These are phyloP conservation scores for Paecilomyces niveus DNA, from an alignment of 2,329 filamentous ascomycete genomes.

Conservation along the genomic window DNA sequence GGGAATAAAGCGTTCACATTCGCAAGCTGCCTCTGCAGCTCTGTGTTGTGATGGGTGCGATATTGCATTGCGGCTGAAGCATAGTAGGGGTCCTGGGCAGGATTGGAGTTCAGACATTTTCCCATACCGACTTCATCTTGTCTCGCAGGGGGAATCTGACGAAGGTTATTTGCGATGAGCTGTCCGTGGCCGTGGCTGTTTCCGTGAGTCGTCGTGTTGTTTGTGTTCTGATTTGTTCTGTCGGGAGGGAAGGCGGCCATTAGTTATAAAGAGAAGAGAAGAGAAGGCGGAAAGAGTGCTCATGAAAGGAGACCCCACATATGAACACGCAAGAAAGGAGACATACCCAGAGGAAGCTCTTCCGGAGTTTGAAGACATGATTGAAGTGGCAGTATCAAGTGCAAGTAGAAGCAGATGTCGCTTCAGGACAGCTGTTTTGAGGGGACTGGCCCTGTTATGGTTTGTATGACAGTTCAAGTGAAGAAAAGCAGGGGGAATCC, in stretches of 20 bases:
- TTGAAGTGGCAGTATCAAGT: neutral
- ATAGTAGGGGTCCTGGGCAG: slow-evolving; percentile 26
- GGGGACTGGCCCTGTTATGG: no score
- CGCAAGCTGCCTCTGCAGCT: slow-evolving; percentile 23
- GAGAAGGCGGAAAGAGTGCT: neutral
- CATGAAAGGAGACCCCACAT: neutral
- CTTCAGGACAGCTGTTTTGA: no score
- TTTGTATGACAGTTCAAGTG: no score
- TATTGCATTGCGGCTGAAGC: slow-evolving; percentile 22
- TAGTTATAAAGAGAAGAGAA: neutral
- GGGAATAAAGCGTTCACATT: slow-evolving; percentile 22
- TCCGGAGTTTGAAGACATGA: neutral
- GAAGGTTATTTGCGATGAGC: slow-evolving; percentile 20
- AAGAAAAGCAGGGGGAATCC: no score
- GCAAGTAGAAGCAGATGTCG: neutral
- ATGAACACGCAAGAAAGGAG: neutral
- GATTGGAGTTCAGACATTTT: slow-evolving; percentile 18
- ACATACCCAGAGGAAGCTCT: neutral
- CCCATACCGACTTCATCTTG: slow-evolving; percentile 16
- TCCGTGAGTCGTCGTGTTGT: neutral
- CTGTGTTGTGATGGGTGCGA: slow-evolving; percentile 20
- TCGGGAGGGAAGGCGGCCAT: neutral
- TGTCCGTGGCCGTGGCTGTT: neutral
- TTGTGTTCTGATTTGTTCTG: neutral
- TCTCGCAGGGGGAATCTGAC: slow-evolving; percentile 15